Evolutionary conservation across 352 stramenopile species (phyloP), one percentile per base, ranked within the genome.

Genomic region (Pythium diclinum): DNA sequence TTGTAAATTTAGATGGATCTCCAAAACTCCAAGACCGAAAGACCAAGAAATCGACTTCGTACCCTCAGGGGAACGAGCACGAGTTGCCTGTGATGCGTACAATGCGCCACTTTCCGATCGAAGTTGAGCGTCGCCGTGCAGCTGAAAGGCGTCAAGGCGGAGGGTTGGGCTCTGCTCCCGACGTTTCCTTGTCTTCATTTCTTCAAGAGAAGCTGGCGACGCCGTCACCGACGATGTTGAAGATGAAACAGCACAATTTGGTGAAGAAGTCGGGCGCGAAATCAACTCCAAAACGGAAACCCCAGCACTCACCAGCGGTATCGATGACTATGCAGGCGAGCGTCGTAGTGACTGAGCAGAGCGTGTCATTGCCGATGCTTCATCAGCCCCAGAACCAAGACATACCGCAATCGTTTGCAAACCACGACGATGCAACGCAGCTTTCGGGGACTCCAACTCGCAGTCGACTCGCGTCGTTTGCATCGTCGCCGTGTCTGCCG

Each of bases 291-390:
- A 81, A 81, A 17, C 36, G 36, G 61, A 63, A 66, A 28, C 63
- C 42, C 14, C 13, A 10, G 7, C 21, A 34, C 7, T 6, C 19
- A 33, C 38, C 6, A 49, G 14, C 19, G 14, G 6, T 30, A 46
- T 61, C 44, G 42, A 46, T 82, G 14, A 60, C 54, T 51, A 76
- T 79, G 72, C 68, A 76, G 23, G 63, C 74, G 5, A 83, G 59
- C 21, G 68, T 78, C 4, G 69, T 77, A 17, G 61, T 85, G 7
- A 65, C 57, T 9, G 68, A 71, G 14, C 77, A 81, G 36, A 17
- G 6, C 56, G 68, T 81, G 33, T 78, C 72, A 32, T 46, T 87
- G 19, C 78, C 74, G 1, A 77, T 71, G 28, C 21, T 85, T 1
- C 19, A 40, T 14, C 34, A 51, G 16, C 8, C n/a, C 13, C 54